Evolutionary conservation across 176 grass and related monocot species (phyloP).

Genomic region (Hordeum vulgare): MorexV3_pseudomolecules_assembly NC_058518.1:446834501-446835000

Average conservation of each 20-base stretch:
- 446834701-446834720: slow-evolving; percentile 2
- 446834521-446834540: too few species aligned
- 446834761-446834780: slow-evolving; percentile 27
- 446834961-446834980: neutral
- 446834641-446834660: neutral
- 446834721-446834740: neutral
- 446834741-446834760: slow-evolving; percentile 39
- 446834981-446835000: neutral
- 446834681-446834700: slow-evolving; percentile 15
- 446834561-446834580: neutral
- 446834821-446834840: neutral
- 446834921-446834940: too few species aligned
- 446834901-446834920: neutral
- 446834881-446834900: neutral
- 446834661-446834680: neutral
- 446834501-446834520: neutral
- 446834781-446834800: neutral
- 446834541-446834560: neutral
- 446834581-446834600: too few species aligned
- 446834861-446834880: neutral
- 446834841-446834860: neutral
- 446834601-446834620: too few species aligned
- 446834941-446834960: neutral
- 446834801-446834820: neutral
- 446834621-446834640: too few species aligned